These are phyloP conservation scores for Xylariaceae sp. DNA, from an alignment of 2,329 filamentous ascomycete genomes.

Conservation along the genomic window DNA sequence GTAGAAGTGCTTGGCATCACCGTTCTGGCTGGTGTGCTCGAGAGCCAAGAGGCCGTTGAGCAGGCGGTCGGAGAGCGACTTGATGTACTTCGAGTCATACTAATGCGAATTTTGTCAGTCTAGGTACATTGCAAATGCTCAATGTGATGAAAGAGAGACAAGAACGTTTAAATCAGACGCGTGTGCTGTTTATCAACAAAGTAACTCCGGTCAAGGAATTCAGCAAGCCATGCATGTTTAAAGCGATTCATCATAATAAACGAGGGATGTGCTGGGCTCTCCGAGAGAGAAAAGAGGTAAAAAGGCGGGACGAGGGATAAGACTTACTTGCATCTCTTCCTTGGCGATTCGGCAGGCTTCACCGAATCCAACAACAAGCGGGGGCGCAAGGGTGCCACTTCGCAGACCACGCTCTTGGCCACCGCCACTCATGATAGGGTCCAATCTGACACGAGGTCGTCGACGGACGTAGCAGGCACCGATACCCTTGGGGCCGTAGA, in stretches of 20 bases:
- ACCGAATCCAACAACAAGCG: slow-evolving; percentile 85
- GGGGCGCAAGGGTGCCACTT: slow-evolving; percentile 88
- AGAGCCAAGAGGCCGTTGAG: slow-evolving; percentile 76
- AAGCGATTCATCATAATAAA: slow-evolving; percentile 71
- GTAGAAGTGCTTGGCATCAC: slow-evolving; percentile 77
- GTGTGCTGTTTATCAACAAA: slow-evolving; percentile 61
- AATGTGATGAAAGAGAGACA: slow-evolving; percentile 14
- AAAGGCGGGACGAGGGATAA: slow-evolving; percentile 11
- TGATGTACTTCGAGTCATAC: slow-evolving; percentile 89
- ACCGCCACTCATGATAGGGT: slow-evolving; percentile 93
- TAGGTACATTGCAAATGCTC: not conserved
- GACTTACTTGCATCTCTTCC: slow-evolving; percentile 81
- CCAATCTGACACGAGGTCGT: slow-evolving; percentile 85
- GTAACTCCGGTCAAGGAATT: slow-evolving; percentile 59
- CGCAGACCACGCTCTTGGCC: slow-evolving; percentile 92
- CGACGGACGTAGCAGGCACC: slow-evolving; percentile 94
- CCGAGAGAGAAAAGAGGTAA: slow-evolving; percentile 7
- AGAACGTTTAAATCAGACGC: slow-evolving; percentile 50
- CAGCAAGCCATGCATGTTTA: slow-evolving; percentile 88
- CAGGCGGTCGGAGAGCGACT: slow-evolving; percentile 74
- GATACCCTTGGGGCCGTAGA: slow-evolving; percentile 96
- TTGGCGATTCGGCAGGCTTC: slow-evolving; percentile 91
- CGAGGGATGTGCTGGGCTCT: slow-evolving; percentile 16
- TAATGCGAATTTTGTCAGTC: slow-evolving; percentile 35
- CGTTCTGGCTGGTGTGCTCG: slow-evolving; percentile 91